phyloP scores from a whole-genome alignment of 345 rosid species.

The Schrenkiella parvula region DNA sequence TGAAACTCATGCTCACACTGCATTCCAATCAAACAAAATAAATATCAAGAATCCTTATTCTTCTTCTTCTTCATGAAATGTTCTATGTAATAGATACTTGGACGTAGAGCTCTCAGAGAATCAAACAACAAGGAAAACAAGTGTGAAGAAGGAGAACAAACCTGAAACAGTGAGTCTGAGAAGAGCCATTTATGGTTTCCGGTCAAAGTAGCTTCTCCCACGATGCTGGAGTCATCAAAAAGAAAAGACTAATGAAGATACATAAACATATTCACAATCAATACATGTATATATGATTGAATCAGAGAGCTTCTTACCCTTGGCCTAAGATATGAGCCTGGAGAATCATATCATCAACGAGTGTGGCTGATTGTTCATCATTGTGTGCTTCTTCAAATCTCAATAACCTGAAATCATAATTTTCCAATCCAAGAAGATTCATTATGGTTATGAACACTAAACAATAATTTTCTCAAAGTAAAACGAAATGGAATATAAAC shows the following conservation, averaged over 20 bases:
- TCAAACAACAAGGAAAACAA: neutral
- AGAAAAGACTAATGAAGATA: neutral
- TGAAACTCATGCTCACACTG: slow-evolving; percentile 33
- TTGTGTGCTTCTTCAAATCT: slow-evolving; percentile 63
- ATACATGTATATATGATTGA: neutral
- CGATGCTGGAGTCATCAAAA: slow-evolving; percentile 33
- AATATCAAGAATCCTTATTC: neutral
- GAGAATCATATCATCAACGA: slow-evolving; percentile 49
- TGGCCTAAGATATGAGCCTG: slow-evolving; percentile 67
- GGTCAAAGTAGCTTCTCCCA: slow-evolving; percentile 71
- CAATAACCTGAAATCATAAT: slow-evolving; percentile 53
- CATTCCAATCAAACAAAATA: neutral
- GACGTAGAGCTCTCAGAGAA: slow-evolving; percentile 1
- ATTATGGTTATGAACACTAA: neutral
- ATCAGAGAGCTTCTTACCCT: slow-evolving; percentile 61
- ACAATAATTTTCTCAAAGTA: neutral
- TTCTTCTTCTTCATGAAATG: neutral
- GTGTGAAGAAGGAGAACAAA: slow-evolving; percentile 1
- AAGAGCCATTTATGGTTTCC: slow-evolving; percentile 70
- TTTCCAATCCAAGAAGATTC: neutral
- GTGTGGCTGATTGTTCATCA: slow-evolving; percentile 51
- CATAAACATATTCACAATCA: neutral
- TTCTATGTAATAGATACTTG: neutral
- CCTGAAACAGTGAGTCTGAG: slow-evolving; percentile 51
- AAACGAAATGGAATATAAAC: neutral